Conservation (phyloP, 768 basidiomycete species). For the Erythrobasidium yunnanense region DNA sequence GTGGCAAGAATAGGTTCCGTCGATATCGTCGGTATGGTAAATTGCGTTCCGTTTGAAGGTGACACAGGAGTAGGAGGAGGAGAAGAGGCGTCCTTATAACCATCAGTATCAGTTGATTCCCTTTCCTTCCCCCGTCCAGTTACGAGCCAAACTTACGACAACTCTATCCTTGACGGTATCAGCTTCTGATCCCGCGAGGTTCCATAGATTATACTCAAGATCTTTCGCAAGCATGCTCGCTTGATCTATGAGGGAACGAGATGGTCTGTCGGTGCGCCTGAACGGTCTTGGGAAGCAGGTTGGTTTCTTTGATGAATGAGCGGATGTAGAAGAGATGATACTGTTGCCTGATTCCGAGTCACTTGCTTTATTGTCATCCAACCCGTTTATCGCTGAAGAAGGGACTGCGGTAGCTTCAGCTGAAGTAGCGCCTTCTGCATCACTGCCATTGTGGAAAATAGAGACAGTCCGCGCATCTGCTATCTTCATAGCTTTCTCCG, state of each 20-base stretch:
- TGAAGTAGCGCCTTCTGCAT: no score
- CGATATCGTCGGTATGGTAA: no score
- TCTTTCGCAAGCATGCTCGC: neutral
- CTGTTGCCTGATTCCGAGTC: no score
- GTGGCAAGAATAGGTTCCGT: neutral
- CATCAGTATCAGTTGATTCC: conserved; percentile 17
- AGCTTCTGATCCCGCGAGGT: neutral
- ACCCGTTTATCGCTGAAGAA: no score
- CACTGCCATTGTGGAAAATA: no score
- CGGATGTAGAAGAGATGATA: no score
- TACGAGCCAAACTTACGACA: conserved; percentile 20
- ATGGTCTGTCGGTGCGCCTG: neutral
- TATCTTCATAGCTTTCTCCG: neutral
- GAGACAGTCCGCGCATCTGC: neutral
- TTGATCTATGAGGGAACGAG: neutral
- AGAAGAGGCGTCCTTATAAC: neutral
- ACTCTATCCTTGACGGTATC: conserved; percentile 4
- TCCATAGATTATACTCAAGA: conserved; percentile 5
- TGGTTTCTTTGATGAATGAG: no score
- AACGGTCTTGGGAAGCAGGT: neutral
- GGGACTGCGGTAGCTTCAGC: no score
- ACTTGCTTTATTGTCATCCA: no score
- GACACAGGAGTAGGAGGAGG: neutral
- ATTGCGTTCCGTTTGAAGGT: no score
- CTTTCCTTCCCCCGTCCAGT: neutral